phyloP scores from a whole-genome alignment of 2,329 filamentous ascomycete genomes.

The Verticillium longisporum region DNA sequence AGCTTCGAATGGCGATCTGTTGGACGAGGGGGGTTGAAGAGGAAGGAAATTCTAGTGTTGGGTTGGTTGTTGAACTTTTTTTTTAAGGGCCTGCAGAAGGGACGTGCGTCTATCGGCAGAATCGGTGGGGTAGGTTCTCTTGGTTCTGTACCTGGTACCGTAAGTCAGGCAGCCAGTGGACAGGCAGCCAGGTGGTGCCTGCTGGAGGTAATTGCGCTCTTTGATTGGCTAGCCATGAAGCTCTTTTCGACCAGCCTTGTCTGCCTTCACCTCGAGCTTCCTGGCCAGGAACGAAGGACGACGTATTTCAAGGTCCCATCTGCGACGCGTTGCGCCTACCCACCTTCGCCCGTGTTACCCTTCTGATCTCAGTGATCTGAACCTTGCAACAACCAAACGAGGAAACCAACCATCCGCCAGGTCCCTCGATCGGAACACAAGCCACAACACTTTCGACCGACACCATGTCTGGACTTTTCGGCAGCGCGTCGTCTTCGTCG shows the following conservation, averaged over 20 bases:
- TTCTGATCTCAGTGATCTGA: too few species aligned
- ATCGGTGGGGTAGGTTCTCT: background rate
- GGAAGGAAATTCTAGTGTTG: constrained; percentile 24
- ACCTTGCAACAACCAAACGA: too few species aligned
- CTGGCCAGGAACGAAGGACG: background rate
- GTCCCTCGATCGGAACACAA: background rate
- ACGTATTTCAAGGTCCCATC: background rate
- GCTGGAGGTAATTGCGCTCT: background rate
- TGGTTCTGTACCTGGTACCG: background rate
- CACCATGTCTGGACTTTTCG: constrained; percentile 60
- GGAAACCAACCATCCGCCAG: background rate
- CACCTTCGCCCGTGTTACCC: too few species aligned
- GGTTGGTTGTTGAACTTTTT: constrained; percentile 3
- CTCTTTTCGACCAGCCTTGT: background rate
- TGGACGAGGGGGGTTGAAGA: constrained; percentile 78
- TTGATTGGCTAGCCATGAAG: background rate
- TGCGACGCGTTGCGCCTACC: background rate
- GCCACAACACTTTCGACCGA: background rate
- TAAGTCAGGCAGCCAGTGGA: background rate
- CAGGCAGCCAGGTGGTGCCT: background rate
- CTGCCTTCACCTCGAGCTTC: background rate
- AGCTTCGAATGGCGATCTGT: constrained; percentile 99
- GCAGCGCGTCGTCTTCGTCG: constrained; percentile 41
- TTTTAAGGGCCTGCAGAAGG: constrained; percentile 2
- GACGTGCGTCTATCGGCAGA: background rate